Percentiles rank a stretch among this genome's conserved stretches.
These are phyloP conservation scores for Eucalyptus tenuipes DNA, from an alignment of 345 rosid species.

Conservation along the genomic window DNA sequence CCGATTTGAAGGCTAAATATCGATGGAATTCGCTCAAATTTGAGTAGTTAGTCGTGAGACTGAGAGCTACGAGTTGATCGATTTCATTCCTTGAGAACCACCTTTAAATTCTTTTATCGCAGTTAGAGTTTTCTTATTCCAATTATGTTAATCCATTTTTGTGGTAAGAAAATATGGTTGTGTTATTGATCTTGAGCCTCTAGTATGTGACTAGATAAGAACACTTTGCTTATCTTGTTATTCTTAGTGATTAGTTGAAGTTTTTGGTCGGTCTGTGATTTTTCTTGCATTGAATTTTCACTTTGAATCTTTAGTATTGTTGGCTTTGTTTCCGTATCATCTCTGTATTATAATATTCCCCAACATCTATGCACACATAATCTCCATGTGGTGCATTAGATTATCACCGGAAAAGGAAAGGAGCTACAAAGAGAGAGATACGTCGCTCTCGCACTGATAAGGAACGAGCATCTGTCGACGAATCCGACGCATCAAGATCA, in stretches of 20 bases:
- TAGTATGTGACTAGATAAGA: fast-evolving
- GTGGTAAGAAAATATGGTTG: fast-evolving
- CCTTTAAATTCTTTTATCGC: fast-evolving
- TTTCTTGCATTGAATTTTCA: too few species aligned
- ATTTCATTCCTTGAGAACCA: too few species aligned
- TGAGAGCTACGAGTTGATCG: fast-evolving
- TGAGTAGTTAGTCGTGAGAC: too few species aligned
- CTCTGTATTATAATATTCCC: too few species aligned
- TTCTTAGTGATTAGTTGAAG: too few species aligned
- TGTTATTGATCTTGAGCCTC: too few species aligned
- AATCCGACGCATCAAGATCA: not conserved
- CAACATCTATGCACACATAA: too few species aligned
- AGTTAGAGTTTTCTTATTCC: fast-evolving
- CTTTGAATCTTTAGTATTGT: too few species aligned
- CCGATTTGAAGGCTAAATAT: too few species aligned
- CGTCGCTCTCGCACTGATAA: not conserved
- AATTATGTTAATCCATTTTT: too few species aligned
- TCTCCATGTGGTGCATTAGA: not conserved
- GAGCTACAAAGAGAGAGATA: not conserved
- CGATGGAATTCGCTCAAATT: too few species aligned
- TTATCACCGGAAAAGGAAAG: not conserved
- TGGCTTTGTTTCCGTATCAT: too few species aligned
- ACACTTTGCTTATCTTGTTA: fast-evolving
- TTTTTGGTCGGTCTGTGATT: fast-evolving
- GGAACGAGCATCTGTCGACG: not conserved